Evolutionary conservation across 2,329 filamentous ascomycete genomes (phyloP).

Genomic region (Calonectria hawksworthii): DNA sequence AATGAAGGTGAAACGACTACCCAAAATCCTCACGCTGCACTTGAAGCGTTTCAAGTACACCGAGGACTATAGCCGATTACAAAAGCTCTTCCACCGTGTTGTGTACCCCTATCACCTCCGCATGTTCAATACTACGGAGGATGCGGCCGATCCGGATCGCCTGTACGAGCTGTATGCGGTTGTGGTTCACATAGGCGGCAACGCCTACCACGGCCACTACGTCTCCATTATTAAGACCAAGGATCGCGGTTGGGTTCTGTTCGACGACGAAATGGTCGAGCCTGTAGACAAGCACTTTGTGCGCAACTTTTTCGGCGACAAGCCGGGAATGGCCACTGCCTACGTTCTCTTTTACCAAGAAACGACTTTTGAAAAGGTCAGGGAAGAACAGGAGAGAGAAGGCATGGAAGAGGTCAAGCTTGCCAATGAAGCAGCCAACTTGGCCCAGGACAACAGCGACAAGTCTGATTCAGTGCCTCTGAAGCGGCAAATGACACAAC

Average conservation of each 20-base stretch:
- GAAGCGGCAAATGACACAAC: slow-evolving; percentile 65
- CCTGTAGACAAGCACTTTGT: slow-evolving; percentile 98
- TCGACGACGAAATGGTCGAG: slow-evolving; percentile 99
- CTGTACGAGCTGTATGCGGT: slow-evolving; percentile 98
- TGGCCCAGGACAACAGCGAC: slow-evolving; percentile 64
- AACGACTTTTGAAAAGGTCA: slow-evolving; percentile 77
- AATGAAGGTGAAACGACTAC: slow-evolving; percentile 98
- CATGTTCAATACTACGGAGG: slow-evolving; percentile 97
- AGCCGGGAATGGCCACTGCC: slow-evolving; percentile 89
- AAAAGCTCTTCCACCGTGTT: slow-evolving; percentile 97
- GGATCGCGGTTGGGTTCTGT: slow-evolving; percentile 94
- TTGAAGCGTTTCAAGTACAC: slow-evolving; percentile 99
- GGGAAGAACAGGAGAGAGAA: slow-evolving; percentile 87
- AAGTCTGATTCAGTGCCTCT: slow-evolving; percentile 60
- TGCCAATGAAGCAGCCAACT: slow-evolving; percentile 68
- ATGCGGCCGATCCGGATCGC: slow-evolving; percentile 92
- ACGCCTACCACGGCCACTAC: slow-evolving; percentile 97
- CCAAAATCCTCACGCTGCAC: slow-evolving; percentile 91
- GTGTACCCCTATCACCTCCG: slow-evolving; percentile 97
- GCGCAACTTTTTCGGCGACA: slow-evolving; percentile 96
- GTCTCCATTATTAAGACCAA: slow-evolving; percentile 98
- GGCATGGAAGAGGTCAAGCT: slow-evolving; percentile 73
- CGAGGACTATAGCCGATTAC: slow-evolving; percentile 91
- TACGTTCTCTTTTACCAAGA: slow-evolving; percentile 99
- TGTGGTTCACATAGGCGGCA: slow-evolving; percentile 96